Evolutionary conservation across 208 protist species (phyloP), one percentile per base, ranked within the genome.

Genomic region (Kentomonas sorsogonicus): DNA sequence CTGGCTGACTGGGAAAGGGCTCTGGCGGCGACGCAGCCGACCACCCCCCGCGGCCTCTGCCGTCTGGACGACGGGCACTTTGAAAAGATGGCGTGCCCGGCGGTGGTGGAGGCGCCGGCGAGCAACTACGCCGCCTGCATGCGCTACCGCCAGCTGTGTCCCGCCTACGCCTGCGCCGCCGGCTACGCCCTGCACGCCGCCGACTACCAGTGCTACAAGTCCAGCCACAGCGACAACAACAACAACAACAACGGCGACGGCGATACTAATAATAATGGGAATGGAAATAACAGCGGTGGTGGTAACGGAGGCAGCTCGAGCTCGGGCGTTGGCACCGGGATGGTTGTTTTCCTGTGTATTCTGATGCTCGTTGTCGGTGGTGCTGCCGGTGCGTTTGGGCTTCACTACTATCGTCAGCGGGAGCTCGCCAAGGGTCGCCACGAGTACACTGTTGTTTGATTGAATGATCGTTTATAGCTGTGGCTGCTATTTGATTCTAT

Each of bases 1-100:
- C 55, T 66, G 46, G 43, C 18, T 5, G 74, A 90, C 65, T 90
- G 86, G 41, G 50, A 67, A 41, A 66, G 73, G 45, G 71, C 80
- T 18, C 48, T 90, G 11, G 54, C 80, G 45, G 69, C 68, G 29
- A 73, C 76, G 5, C 67, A 65, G 33, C 78, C 78, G 10, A 74
- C 53, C 39, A 69, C 61, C 34, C 44, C 66, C 34, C 71, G 65
- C 27, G 83, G 83, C 7, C 63, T 73, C 51, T 90, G 83, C 70
- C 75, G 82, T 60, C 29, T 90, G 5, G 71, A 78, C 63, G 72
- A 73, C 26, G 55, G 56, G 5, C 61, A 75, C 34, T 29, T 46
- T 23, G 47, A 15, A 25, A 59, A 66, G 38, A 75, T 86, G 69
- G 50, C 68, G 43, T 90, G 83, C 53, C 25, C 45, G 16, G 39